Percentiles rank a stretch among this genome's conserved stretches.
phyloP scores from a whole-genome alignment of 140 eudicot genomes.

The Anethum foeniculum region DNA sequence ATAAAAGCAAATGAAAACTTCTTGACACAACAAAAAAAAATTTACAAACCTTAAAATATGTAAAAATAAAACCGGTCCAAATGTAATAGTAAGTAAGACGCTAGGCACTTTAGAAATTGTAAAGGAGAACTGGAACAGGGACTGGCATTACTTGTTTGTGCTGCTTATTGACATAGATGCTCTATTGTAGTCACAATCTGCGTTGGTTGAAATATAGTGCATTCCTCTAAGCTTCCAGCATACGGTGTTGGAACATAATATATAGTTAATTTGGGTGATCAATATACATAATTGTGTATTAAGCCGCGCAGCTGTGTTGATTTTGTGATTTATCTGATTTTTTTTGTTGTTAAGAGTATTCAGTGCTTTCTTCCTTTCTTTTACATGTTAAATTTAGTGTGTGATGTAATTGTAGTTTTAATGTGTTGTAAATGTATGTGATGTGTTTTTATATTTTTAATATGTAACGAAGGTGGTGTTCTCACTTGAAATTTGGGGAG shows the following conservation, averaged over 20 bases:
- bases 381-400: too few relatives aligned
- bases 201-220: conserved; percentile 9
- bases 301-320: too few relatives aligned
- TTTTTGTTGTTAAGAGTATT: too few relatives aligned
- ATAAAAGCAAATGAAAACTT: neutral
- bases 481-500: too few relatives aligned
- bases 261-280: too few relatives aligned
- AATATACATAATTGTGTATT: too few relatives aligned
- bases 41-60: neutral
- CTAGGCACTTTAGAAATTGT: neutral
- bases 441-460: too few relatives aligned
- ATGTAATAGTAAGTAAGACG: neutral
- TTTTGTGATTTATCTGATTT: too few relatives aligned
- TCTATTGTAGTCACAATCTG: conserved; percentile 3
- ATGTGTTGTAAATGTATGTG: too few relatives aligned
- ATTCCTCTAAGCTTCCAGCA: conserved; percentile 77
- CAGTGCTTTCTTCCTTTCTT: too few relatives aligned
- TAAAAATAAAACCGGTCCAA: neutral
- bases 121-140: neutral
- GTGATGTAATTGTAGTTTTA: too few relatives aligned
- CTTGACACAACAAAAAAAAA: neutral
- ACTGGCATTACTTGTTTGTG: neutral
- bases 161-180: conserved; percentile 12
- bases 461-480: too few relatives aligned
- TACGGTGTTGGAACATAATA: conserved; percentile 95